Evolutionary conservation across 129 eudicot species (phyloP), one percentile per base, ranked within the genome.

Genomic region (Tagetes patula): DNA sequence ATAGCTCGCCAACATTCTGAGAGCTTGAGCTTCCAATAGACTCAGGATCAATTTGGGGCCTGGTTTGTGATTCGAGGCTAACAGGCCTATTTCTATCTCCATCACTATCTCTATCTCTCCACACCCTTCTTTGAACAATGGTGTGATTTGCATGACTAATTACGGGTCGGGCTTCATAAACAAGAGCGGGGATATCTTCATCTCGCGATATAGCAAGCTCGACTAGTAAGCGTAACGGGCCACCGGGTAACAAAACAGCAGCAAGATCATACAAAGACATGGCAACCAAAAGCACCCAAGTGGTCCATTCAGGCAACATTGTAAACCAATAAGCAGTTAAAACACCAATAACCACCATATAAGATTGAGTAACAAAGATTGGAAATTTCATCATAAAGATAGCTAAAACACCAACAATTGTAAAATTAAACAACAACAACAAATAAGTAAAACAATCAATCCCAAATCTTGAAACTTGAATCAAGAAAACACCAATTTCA

Each of bases 321-420:
- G 97, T 95, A 54, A 95, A 95, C 99, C 99, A 95, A 83, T 86
- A 95, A 61, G 99, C 97, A 78, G 88, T 92, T 88, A 95, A 80
- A 65, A 95, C 75, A 40, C 97, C 99, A 82, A 95, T 90, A 37
- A 95, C 77, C 72, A 90, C 97, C 87, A 95, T 80, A 61, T 88
- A 95, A 70, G 82, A 81, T 72, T 90, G 99, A 20, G 97, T 90
- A n/a, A 94, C 81, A 66, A 90, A 78, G 70, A 95, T 90, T 1
- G 99, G 88, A 80, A 87, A 76, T 70, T 90, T 90, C 20, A 84
- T 64, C 96, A 95, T 81, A 70, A 88, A 90, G 62, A 95, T 89
- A 34, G 99, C 94, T 63, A 88, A 55, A 71, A 95, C 97, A 10
- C 99, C 99, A 52, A 90, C 94, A 53, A 95, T 86, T 43, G 97